Evolutionary conservation across 495 filamentous ascomycete species (phyloP).

Genomic region (Hypoxylon rickii): DNA sequence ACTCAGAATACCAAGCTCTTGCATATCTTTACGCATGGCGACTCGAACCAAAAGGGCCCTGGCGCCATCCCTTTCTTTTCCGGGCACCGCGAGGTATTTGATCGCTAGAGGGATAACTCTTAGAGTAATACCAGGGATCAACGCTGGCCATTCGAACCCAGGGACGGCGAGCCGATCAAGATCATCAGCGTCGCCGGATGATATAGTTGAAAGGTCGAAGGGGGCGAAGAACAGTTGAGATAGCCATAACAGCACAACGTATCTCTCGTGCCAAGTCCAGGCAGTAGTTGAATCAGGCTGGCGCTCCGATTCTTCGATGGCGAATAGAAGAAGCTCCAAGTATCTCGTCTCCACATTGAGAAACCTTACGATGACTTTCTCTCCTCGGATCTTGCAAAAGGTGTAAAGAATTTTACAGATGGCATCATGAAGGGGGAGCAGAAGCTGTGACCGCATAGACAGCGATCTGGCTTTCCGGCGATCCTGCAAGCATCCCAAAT

Average conservation of each 20-base stretch:
- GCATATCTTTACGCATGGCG: conserved; percentile 86
- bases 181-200: conserved; percentile 57
- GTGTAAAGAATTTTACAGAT: conserved; percentile 82
- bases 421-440: conserved; percentile 66
- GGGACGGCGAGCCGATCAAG: conserved; percentile 36
- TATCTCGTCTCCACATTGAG: conserved; percentile 84
- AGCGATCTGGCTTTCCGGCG: conserved; percentile 33
- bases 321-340: conserved; percentile 75
- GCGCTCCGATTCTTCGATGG: conserved; percentile 58
- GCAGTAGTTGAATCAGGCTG: conserved; percentile 24
- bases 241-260: conserved; percentile 88
- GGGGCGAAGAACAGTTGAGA: conserved; percentile 91
- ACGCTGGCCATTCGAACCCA: conserved; percentile 51
- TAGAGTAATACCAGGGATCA: conserved; percentile 69
- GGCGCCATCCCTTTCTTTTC: conserved; percentile 88
- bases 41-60: conserved; percentile 79
- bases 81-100: conserved; percentile 70
- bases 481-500: conserved; percentile 68
- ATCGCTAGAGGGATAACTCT: conserved; percentile 73
- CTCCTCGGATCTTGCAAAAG: conserved; percentile 91
- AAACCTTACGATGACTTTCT: conserved; percentile 89
- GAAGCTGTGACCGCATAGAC: conserved; percentile 46
- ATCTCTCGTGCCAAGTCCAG: conserved; percentile 84
- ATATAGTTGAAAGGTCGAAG: conserved; percentile 87
- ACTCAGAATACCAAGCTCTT: conserved; percentile 68